Evolutionary conservation across 2,329 filamentous ascomycete species (phyloP).

Genomic region (Westerdykella sp.): DNA sequence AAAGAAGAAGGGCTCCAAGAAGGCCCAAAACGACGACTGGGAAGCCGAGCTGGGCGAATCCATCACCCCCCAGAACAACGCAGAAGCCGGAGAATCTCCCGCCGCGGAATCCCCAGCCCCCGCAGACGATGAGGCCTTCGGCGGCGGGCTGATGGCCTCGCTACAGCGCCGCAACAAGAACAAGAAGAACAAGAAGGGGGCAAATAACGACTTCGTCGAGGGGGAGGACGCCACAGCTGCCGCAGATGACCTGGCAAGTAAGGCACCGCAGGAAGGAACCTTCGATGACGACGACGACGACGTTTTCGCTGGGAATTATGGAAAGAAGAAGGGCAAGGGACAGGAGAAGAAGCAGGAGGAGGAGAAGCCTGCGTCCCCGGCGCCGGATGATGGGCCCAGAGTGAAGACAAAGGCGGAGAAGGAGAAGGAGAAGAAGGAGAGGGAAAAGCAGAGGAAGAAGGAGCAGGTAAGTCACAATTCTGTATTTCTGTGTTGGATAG

Average conservation of each 20-base stretch:
- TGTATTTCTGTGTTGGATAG: not conserved
- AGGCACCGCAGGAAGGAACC: constrained; percentile 73
- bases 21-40: constrained; percentile 82
- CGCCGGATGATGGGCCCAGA: constrained; percentile 38
- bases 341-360: constrained; percentile 35
- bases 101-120: constrained; percentile 27
- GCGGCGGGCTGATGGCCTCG: constrained; percentile 45
- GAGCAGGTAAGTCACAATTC: constrained; percentile 64
- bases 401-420: constrained; percentile 97
- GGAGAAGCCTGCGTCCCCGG: constrained; percentile 34
- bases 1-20: constrained; percentile 92
- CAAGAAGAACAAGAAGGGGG: constrained; percentile 78
- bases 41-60: constrained; percentile 84
- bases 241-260: constrained; percentile 48
- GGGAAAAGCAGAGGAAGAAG: constrained; percentile 97
- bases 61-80: constrained; percentile 54
- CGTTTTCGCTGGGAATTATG: constrained; percentile 69
- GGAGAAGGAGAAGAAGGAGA: constrained; percentile 95
- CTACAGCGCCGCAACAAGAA: constrained; percentile 57
- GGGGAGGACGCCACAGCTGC: constrained; percentile 53
- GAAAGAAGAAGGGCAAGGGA: constrained; percentile 61
- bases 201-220: constrained; percentile 63
- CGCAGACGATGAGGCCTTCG: constrained; percentile 47
- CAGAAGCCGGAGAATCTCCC: constrained; percentile 37
- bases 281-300: constrained; percentile 70